These are phyloP conservation scores for Brassica incana DNA, from an alignment of 345 rosid genomes.

Conservation along the genomic window DNA sequence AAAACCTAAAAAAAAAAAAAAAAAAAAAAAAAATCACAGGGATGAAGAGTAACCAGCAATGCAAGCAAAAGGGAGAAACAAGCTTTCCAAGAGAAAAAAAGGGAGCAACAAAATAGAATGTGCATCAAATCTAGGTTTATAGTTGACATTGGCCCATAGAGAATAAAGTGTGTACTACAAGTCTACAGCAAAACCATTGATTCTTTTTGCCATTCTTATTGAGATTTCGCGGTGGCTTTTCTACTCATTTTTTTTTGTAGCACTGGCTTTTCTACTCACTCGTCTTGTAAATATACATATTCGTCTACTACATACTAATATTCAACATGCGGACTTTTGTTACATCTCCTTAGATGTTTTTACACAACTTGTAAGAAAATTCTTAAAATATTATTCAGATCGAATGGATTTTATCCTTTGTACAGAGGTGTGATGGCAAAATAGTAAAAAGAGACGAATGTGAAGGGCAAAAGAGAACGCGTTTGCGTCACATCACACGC, in stretches of 20 bases:
- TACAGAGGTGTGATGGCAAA: constrained; percentile 12
- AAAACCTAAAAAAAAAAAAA: not conserved
- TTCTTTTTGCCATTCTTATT: not conserved
- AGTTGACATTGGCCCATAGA: not conserved
- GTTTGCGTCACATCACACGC: constrained; percentile 25
- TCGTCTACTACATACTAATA: not conserved
- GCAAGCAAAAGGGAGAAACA: not conserved
- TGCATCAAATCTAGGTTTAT: not conserved
- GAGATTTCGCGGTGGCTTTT: not conserved
- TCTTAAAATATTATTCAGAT: not conserved
- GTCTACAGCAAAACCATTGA: not conserved
- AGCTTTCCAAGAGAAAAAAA: not conserved
- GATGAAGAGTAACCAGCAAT: not conserved
- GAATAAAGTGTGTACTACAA: not conserved
- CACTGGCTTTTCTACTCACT: not conserved
- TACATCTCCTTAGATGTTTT: not conserved
- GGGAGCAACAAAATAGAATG: not conserved
- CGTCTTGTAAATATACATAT: not conserved
- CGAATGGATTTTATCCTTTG: not conserved
- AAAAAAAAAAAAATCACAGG: not conserved
- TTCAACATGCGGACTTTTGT: not conserved
- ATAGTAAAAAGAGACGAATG: not conserved
- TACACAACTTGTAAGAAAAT: not conserved
- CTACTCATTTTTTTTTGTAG: too few species aligned
- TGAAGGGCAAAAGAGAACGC: constrained; percentile 26